Evolutionary conservation across 75 land plant species (phyloP).

Genomic region (Pinus albicaulis): DNA sequence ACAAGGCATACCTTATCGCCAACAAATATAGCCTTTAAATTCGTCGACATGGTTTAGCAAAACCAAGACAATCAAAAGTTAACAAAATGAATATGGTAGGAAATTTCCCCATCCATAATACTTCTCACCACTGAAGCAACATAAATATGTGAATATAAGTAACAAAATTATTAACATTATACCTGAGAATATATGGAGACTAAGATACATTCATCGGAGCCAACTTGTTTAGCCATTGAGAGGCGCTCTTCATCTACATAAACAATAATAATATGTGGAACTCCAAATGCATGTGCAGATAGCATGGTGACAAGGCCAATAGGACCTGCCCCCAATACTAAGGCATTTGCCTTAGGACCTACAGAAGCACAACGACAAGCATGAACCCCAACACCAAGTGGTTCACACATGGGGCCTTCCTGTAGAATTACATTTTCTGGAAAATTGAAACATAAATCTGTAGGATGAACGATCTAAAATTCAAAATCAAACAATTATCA

Average conservation of each 20-base stretch:
- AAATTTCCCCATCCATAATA: too few relatives aligned
- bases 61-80: slow-evolving; percentile 83
- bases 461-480: slow-evolving; percentile 83
- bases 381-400: slow-evolving; percentile 90
- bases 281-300: slow-evolving; percentile 82
- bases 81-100: background rate
- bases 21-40: slow-evolving; percentile 58
- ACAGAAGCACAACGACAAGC: slow-evolving; percentile 73
- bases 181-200: slow-evolving; percentile 57
- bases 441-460: slow-evolving; percentile 86
- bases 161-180: too few relatives aligned
- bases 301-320: slow-evolving; percentile 88
- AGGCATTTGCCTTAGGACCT: slow-evolving; percentile 67
- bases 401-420: slow-evolving; percentile 99
- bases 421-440: slow-evolving; percentile 87
- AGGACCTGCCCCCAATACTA: slow-evolving; percentile 85
- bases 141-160: too few relatives aligned
- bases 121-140: too few relatives aligned
- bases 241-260: slow-evolving; percentile 76
- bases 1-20: slow-evolving; percentile 92
- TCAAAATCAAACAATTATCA: background rate
- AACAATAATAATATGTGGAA: slow-evolving; percentile 59
- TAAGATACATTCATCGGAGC: slow-evolving; percentile 60
- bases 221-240: slow-evolving; percentile 67
- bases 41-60: slow-evolving; percentile 77